Base-by-base conservation (phyloP, 495 filamentous ascomycete species). In the Trichoderma parareesei region DNA sequence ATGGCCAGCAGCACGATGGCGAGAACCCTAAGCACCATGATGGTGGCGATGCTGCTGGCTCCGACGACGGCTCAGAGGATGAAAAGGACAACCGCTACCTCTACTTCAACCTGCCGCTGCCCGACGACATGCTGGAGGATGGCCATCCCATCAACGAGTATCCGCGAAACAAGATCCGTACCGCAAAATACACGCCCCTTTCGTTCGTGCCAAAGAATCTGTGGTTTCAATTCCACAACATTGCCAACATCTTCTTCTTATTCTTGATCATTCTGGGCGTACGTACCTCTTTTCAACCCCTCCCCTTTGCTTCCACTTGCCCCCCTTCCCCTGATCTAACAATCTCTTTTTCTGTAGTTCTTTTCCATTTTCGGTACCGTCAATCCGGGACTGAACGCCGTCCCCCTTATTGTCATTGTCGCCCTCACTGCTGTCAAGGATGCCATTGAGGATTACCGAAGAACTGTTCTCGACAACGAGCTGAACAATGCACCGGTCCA, bases 201-300 rank as follows among this genome's bases (percentile, higher is more conserved):
- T 95, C 89, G 68, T 99, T 99, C 78, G 76, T 98, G n/a, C 95
- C 95, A 10, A 97, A 98, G 77, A 97, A 99, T 74, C 73, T 98
- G 64, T 99, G 87, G 83, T 88, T 94, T 65, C 95, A 99, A 75
- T 98, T 99, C 73, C 93, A 98, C 77, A 98, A 98, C 74, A 90
- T 99, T 69, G 95, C 95, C 63, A 99, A 98, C 75, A 87, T 98
- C 46, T 99, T 97, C 76, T 99, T 99, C 82, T 81, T 98, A 64
- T 96, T 97, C 77, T 84, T 94, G 67, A 93, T 96, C 74, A 93
- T 99, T 72, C 85, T 99, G 64, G 84, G 87, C 68, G 95, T 98
- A 87, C 75, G 92, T 83, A 46, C n/a, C n/a, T 38, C 27, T 35
- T 38, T 8, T 9, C 35, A 41, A 61, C 63, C 48, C 41, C 49